Evolutionary conservation across 495 filamentous ascomycete genomes (phyloP), one percentile per base, ranked within the genome.

Genomic region (Neurospora pannonica): DNA sequence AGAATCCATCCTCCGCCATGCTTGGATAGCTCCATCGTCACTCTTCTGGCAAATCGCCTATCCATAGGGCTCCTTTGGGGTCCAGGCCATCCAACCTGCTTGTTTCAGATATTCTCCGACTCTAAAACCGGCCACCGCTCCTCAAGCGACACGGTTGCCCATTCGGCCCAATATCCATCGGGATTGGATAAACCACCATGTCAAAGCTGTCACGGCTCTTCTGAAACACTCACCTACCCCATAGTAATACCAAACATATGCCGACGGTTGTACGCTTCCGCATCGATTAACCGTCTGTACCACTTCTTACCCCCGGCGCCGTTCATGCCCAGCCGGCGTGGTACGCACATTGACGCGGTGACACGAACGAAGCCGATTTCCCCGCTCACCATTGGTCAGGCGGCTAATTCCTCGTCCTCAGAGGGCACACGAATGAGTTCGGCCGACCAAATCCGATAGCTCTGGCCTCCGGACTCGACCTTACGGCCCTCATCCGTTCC

Each of bases 291-390:
- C 34, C 2, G 71, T 73, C 74, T 71, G 76, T 73, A 75, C 74
- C 13, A 67, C 54, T 67, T 34, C 70, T 69, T 71, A 73, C 62
- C 38, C 38, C 38, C 31, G 24, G 71, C 24, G 54, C 72, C 13
- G 19, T 70, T 67, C 43, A 46, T 75, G 74, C 67, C 76, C 74
- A 77, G 75, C 39, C 73, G 39, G 28, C 34, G 48, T 75, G 70
- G 71, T 37, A 75, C 67, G 38, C 42, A 73, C 74, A 71, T 72
- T 43, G 37, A 19, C 70, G 71, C 46, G 71, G 71, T 70, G 43
- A 31, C 70, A n/a, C 62, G 38, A 74, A 54, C 70, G 38, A 39
- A 46, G 38, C 73, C 46, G 28, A 70, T 34, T 60, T 42, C 34
- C 36, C 37, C 38, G 31, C 34, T 34, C 71, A 74, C 74, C 46